A percentile compares a stretch with the other conserved stretches of the same genome.
phyloP scores from a whole-genome alignment of 768 basidiomycete species.

The Xerocomus spinulosus region DNA sequence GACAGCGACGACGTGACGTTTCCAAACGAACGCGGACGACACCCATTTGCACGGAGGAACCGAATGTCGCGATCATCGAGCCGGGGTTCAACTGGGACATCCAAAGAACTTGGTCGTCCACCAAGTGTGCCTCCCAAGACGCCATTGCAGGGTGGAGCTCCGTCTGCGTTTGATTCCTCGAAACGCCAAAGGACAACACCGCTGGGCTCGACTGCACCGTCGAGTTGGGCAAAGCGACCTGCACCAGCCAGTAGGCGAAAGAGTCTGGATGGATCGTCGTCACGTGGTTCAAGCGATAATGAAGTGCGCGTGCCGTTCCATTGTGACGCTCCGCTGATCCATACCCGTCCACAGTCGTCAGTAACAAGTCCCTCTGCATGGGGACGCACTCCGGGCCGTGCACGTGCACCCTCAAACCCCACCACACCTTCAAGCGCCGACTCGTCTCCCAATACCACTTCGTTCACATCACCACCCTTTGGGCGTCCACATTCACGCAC shows the following conservation, averaged over 20 bases:
- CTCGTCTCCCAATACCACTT: conserved; percentile 40
- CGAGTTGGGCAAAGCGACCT: conserved; percentile 72
- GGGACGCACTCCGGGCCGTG: conserved; percentile 42
- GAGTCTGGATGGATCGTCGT: conserved; percentile 60
- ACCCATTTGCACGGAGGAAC: conserved; percentile 19
- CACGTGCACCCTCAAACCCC: conserved; percentile 72
- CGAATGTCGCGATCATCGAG: conserved; percentile 54
- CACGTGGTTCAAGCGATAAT: conserved; percentile 55
- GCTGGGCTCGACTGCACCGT: conserved; percentile 54
- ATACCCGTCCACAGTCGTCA: conserved; percentile 27
- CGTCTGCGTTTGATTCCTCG: conserved; percentile 66
- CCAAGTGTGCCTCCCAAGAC: conserved; percentile 57
- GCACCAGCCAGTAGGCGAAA: conserved; percentile 62
- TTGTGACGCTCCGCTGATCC: conserved; percentile 9
- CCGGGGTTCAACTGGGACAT: conserved; percentile 46
- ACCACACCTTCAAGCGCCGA: conserved; percentile 33
- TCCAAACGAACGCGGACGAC: conserved; percentile 38
- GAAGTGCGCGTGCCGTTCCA: conserved; percentile 48
- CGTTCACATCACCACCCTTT: conserved; percentile 40
- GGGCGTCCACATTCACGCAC: conserved; percentile 67
- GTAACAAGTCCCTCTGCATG: conserved; percentile 41
- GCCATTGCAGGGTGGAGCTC: conserved; percentile 34
- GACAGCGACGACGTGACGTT: conserved; percentile 33
- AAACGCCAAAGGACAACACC: conserved; percentile 70
- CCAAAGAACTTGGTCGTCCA: conserved; percentile 44